Evolutionary conservation across 176 grass and related monocot genomes (phyloP), one percentile per base, ranked within the genome.

Genomic region (Cenchrus fungigraminus): DNA sequence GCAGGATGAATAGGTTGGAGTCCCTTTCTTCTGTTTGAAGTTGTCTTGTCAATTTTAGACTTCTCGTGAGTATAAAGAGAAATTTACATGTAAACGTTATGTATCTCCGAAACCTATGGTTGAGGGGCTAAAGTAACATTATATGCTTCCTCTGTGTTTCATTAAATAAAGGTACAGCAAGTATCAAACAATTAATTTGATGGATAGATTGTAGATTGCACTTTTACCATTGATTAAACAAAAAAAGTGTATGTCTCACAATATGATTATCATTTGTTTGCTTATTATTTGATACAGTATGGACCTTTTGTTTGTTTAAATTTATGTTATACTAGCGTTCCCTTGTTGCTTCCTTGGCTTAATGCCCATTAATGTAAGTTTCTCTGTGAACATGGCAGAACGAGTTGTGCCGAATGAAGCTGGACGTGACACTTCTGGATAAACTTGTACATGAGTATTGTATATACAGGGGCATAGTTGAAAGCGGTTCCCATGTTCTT

Each of bases 361-460:
- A 37, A 43, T 56, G 20, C 76, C 10, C 4, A 29, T 52, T 43
- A 28, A 15, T 86, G 25, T 68, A 79, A 78, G 8, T 17, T 83
- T 55, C 19, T 71, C 16, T 87, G 15, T 70, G 46, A 87, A 82
- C 84, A 55, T 93, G 79, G 10, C 93, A 99, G 97, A 99, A 96
- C 44, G 97, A 99, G 82, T 65, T 96, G 68, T 96, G 93, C 82
- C 90, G 91, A 83, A 99, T 99, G 86, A 99, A 96, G 90, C 49
- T 99, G 87, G 93, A 99, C 83, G 83, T 94, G 76, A 85, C 90
- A 20, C 82, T 93, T 83, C 82, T 99, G 86, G 93, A 99, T 89
- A 94, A 94, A 92, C 90, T 99, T 92, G 91, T 99, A 52, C 97
- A 94, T 9, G 97, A 99, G 82, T 99, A 99, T 64, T 99, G 97